Base-by-base conservation (phyloP, 768 basidiomycete species). In the Leccinum arenicola region DNA sequence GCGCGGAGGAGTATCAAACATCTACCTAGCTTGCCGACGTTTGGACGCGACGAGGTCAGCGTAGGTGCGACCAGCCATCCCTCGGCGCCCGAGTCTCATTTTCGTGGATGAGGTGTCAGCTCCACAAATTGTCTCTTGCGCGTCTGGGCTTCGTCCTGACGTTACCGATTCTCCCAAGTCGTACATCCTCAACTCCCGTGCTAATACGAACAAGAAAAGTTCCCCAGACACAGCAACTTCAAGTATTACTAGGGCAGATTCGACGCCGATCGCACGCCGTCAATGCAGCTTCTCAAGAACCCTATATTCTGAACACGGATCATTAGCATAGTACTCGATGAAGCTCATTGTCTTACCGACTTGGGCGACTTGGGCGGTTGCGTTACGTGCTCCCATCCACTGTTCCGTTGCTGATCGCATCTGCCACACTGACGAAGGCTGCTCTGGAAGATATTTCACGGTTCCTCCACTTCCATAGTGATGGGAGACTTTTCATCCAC, bases 11-110 rank as follows among this genome's bases (percentile, higher is more conserved):
- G 45, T 33, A 52, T 71, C 36, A 73, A 61, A 35, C 70, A 69
- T 48, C 52, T 71, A 17, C 70, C 63, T 2, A 73, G 69, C 29
- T 61, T 60, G 45, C 71, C 67, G n/a, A 54, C 60, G 19, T 55
- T 71, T 10, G 53, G 56, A 27, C 56, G 56, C 9, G 43, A 33
- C 43, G 61, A 66, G 33, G 49, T 17, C 25, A 25, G 15, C 14
- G 8, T 47, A 12, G 50, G 21, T 29, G 27, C 19, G 7, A 15
- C 56, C 64, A 12, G 5, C 56, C 8, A 50, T 57, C 5, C 54
- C 56, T 14, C 60, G 69, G 19, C 59, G 54, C 19, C 64, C 64
- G 21, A 69, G 66, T 52, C 47, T 61, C 36, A 59, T 40, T 56
- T 50, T 64, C 17, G 47, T 23, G 2, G 36, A 56, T 17, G 51